phyloP scores from a whole-genome alignment of 1,284 basidiomycete species.

The Naganishia sp. region DNA sequence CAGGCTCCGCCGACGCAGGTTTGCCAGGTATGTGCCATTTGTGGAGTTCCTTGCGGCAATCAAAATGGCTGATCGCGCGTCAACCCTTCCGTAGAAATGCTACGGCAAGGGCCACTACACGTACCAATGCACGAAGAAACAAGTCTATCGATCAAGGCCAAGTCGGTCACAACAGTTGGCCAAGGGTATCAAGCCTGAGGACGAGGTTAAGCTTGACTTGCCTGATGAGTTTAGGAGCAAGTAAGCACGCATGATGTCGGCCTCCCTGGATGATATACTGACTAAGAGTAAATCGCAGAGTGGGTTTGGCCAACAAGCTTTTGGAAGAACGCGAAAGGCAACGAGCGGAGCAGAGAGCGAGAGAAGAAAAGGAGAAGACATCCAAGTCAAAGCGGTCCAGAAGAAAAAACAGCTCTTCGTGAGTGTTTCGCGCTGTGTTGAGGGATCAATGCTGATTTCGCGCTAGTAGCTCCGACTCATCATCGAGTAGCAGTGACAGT shows the following conservation, averaged over 20 bases:
- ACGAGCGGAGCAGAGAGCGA: constrained; percentile 34
- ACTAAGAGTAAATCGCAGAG: neutral
- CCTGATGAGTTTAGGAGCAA: constrained; percentile 53
- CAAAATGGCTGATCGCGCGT: constrained; percentile 2
- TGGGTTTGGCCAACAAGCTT: constrained; percentile 52
- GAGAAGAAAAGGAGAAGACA: constrained; percentile 25
- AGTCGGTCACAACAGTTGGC: constrained; percentile 47
- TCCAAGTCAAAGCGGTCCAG: constrained; percentile 35
- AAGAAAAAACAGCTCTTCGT: constrained; percentile 19
- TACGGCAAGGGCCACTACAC: constrained; percentile 52
- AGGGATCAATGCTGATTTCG: neutral
- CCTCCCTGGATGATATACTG: neutral
- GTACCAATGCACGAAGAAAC: constrained; percentile 51
- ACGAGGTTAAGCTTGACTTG: constrained; percentile 46
- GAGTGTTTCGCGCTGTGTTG: constrained; percentile 5
- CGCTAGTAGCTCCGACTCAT: constrained; percentile 32
- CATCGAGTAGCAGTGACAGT: constrained; percentile 24
- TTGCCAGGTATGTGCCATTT: constrained; percentile 47
- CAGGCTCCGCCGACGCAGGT: constrained; percentile 47
- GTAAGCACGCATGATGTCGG: constrained; percentile 7
- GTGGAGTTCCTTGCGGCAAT: neutral
- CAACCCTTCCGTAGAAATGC: constrained; percentile 42
- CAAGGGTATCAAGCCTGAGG: constrained; percentile 36
- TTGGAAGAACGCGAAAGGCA: constrained; percentile 50
- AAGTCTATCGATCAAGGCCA: constrained; percentile 49